Conservation (phyloP, 225 moss, liverwort and hornwort genomes). For the Anthoceros angustus region DNA sequence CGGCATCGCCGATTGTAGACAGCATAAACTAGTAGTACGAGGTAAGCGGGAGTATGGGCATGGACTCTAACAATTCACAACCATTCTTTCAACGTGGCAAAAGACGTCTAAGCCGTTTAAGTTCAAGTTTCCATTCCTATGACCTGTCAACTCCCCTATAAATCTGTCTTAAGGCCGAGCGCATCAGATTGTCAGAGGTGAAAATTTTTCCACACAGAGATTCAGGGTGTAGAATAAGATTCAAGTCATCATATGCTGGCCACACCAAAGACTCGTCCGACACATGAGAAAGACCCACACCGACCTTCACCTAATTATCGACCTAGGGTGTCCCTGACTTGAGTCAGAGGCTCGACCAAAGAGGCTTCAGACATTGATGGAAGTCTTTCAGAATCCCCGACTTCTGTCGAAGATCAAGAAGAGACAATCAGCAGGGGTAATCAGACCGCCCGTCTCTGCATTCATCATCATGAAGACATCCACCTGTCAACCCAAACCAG, state of each 20-base stretch:
- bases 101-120: too few species aligned
- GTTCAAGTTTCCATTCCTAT: too few species aligned
- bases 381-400: not conserved
- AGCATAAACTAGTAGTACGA: too few species aligned
- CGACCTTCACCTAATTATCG: not conserved
- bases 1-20: too few species aligned
- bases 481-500: not conserved
- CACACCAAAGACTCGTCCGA: not conserved
- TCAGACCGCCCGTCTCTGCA: not conserved
- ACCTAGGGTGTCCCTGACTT: not conserved
- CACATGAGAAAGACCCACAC: not conserved
- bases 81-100: too few species aligned
- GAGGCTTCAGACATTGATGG: not conserved
- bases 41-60: too few species aligned
- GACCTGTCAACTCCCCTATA: not conserved
- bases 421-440: not conserved
- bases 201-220: not conserved
- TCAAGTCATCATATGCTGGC: not conserved
- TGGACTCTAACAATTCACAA: too few species aligned
- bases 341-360: not conserved
- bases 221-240: slow-evolving; percentile 2
- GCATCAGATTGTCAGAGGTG: not conserved
- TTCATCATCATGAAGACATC: not conserved
- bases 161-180: not conserved
- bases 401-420: not conserved